Conservation (phyloP, 495 filamentous ascomycete genomes). For the Aspergillus biplanus region DNA sequence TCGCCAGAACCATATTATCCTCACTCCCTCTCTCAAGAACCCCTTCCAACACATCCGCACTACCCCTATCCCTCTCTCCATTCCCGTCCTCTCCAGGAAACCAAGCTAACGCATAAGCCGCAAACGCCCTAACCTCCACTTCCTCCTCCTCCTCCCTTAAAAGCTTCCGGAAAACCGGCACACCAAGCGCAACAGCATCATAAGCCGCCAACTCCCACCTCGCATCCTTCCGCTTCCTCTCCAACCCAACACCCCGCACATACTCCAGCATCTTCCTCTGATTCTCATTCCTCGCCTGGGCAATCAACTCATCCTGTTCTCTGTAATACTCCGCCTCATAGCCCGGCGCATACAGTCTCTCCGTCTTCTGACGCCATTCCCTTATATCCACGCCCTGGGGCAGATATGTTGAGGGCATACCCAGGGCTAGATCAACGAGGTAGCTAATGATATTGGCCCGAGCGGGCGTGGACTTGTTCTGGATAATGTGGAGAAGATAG, state of each 20-base stretch:
- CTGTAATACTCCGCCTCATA: neutral
- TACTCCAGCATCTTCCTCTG: neutral
- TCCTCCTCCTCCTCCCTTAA: neutral
- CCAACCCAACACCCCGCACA: neutral
- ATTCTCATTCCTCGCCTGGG: neutral
- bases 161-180: neutral
- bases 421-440: slow-evolving; percentile 7
- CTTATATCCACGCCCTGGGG: neutral
- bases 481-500: neutral
- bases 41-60: neutral
- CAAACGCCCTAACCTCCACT: neutral
- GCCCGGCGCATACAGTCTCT: neutral
- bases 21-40: neutral
- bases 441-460: neutral
- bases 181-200: slow-evolving; percentile 9
- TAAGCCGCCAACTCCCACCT: neutral
- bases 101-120: slow-evolving; percentile 9
- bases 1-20: neutral
- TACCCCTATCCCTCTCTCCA: neutral
- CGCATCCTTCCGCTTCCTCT: neutral
- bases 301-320: neutral
- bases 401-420: neutral
- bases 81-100: neutral
- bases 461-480: slow-evolving; percentile 1
- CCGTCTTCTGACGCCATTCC: neutral